phyloP scores from a whole-genome alignment of 2,329 filamentous ascomycete genomes.

The Phyllosticta paracitricarpa region DNA sequence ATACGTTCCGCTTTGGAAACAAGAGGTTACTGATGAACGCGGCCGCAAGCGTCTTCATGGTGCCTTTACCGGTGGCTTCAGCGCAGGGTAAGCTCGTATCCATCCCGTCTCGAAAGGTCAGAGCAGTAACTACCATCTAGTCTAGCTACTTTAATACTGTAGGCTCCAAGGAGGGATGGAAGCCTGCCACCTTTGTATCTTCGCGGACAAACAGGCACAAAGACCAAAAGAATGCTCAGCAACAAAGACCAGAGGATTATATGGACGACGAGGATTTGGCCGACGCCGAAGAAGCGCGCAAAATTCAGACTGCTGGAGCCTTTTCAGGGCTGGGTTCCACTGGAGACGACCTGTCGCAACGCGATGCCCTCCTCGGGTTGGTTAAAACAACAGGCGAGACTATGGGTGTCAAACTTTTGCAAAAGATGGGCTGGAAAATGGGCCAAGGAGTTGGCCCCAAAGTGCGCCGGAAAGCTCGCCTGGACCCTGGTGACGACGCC shows the following conservation, averaged over 20 bases:
- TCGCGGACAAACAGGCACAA: conserved; percentile 72
- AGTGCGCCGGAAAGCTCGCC: conserved; percentile 61
- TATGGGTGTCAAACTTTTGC: conserved; percentile 75
- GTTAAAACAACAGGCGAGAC: conserved; percentile 68
- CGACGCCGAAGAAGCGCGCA: conserved; percentile 69
- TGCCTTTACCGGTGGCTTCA: conserved; percentile 93
- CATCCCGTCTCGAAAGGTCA: background rate
- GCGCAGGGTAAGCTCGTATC: conserved; percentile 63
- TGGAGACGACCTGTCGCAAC: conserved; percentile 41
- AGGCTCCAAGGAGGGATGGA: conserved; percentile 97
- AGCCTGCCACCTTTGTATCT: conserved; percentile 82
- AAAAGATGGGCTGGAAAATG: conserved; percentile 91
- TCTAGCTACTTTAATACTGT: conserved; percentile 82
- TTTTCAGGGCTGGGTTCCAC: conserved; percentile 70
- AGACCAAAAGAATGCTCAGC: conserved; percentile 43
- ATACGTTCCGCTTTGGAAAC: conserved; percentile 94
- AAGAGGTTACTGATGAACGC: conserved; percentile 88
- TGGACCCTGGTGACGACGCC: conserved; percentile 44
- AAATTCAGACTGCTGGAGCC: conserved; percentile 59
- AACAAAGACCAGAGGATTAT: conserved; percentile 73
- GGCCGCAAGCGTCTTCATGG: conserved; percentile 87
- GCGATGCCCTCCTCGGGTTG: conserved; percentile 57
- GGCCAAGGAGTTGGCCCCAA: conserved; percentile 90
- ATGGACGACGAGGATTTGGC: conserved; percentile 97
- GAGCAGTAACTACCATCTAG: conserved; percentile 7